Conservation (phyloP, 2,329 filamentous ascomycete genomes). For the Orbilia javanica region DNA sequence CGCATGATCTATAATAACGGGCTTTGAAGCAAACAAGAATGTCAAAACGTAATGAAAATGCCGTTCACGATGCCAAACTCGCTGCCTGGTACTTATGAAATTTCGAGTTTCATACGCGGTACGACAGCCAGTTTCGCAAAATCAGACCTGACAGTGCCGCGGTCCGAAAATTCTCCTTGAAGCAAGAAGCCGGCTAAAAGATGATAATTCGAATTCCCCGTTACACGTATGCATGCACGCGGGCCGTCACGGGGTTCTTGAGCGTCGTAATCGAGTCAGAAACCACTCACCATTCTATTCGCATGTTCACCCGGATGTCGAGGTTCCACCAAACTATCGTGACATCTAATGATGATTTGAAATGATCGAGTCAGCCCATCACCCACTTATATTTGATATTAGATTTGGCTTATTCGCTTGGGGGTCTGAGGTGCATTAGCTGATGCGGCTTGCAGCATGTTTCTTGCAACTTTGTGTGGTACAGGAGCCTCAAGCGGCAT, state of each 20-base stretch:
- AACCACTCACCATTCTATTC: conserved; percentile 73
- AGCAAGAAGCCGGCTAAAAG: conserved; percentile 48
- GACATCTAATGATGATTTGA: conserved; percentile 70
- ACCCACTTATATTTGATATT: not conserved
- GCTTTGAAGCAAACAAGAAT: conserved; percentile 39
- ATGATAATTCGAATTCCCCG: conserved; percentile 40
- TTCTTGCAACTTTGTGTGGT: conserved; percentile 33
- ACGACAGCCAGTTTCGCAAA: not conserved
- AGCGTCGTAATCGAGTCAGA: conserved; percentile 21
- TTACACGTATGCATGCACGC: conserved; percentile 23
- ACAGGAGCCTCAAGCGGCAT: conserved; percentile 50
- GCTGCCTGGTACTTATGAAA: conserved; percentile 34
- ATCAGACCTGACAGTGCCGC: conserved; percentile 33
- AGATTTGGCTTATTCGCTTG: conserved; percentile 36
- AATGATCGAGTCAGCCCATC: conserved; percentile 22
- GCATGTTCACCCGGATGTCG: conserved; percentile 82
- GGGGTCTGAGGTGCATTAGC: conserved; percentile 36
- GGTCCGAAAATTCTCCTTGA: conserved; percentile 44
- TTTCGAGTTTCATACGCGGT: conserved; percentile 32
- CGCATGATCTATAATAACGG: conserved; percentile 38
- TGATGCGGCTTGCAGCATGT: conserved; percentile 30
- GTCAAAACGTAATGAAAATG: conserved; percentile 43
- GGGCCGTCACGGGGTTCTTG: conserved; percentile 37
- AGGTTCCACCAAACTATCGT: conserved; percentile 73
- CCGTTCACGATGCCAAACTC: conserved; percentile 35